These are phyloP conservation scores for Lasiosphaeriaceae sp. DNA, from an alignment of 495 filamentous ascomycete genomes.

Conservation along the genomic window DNA sequence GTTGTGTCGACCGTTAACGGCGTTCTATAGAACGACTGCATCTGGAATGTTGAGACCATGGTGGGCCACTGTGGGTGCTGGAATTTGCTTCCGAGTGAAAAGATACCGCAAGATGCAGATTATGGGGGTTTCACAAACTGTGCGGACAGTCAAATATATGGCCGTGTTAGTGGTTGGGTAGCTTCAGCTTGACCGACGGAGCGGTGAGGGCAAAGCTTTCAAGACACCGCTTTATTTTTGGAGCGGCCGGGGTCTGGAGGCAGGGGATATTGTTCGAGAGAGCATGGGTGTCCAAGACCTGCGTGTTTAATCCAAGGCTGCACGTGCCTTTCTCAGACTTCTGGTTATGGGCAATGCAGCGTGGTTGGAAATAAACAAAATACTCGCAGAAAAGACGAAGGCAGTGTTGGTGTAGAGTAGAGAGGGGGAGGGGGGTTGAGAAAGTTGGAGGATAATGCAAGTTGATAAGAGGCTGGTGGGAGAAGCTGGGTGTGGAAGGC, in stretches of 20 bases:
- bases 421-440: slow-evolving; percentile 6
- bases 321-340: not conserved
- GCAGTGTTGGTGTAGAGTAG: not conserved
- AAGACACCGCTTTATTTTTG: slow-evolving; percentile 26
- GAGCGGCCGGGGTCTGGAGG: slow-evolving; percentile 17
- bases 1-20: slow-evolving; percentile 59
- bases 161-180: slow-evolving; percentile 34
- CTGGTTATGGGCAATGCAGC: not conserved
- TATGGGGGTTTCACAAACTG: slow-evolving; percentile 12
- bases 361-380: slow-evolving; percentile 1
- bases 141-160: slow-evolving; percentile 28
- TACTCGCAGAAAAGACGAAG: slow-evolving; percentile 5
- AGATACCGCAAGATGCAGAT: slow-evolving; percentile 9
- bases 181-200: slow-evolving; percentile 10
- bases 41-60: slow-evolving; percentile 51
- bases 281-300: not conserved
- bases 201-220: slow-evolving; percentile 28
- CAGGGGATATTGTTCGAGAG: not conserved
- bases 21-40: slow-evolving; percentile 61
- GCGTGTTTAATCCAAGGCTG: slow-evolving; percentile 1
- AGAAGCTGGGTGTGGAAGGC: slow-evolving; percentile 6
- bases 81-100: slow-evolving; percentile 7
- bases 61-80: slow-evolving; percentile 26
- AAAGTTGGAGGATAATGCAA: slow-evolving; percentile 7
- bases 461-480: slow-evolving; percentile 20